Evolutionary conservation across 192 early-diverging fungal species (phyloP).

Genomic region (Rhizoclosmatium sp.): DNA sequence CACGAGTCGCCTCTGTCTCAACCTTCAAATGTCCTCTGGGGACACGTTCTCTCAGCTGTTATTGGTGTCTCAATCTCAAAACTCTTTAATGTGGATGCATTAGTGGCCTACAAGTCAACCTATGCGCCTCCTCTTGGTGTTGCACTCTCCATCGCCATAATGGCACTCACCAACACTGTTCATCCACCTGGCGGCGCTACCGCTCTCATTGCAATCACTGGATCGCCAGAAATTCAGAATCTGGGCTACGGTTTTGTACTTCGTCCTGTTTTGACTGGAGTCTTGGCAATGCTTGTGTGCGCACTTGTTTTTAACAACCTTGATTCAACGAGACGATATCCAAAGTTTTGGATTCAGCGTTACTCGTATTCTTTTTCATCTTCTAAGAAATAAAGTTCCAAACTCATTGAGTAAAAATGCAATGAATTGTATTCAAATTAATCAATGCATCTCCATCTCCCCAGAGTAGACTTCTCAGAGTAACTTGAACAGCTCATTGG

Average conservation of each 20-base stretch:
- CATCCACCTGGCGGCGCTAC: conserved; percentile 48
- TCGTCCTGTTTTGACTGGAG: conserved; percentile 19
- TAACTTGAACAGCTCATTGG: conserved; percentile 33
- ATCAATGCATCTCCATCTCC: too few relatives aligned
- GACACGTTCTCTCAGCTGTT: conserved; percentile 19
- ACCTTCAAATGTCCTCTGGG: conserved; percentile 56
- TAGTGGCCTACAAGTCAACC: background rate
- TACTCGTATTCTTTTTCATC: too few relatives aligned
- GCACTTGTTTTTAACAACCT: conserved; percentile 18
- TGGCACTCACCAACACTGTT: conserved; percentile 36
- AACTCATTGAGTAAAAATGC: too few relatives aligned
- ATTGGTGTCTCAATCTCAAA: conserved; percentile 19
- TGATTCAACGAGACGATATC: conserved; percentile 7
- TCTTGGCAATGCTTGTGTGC: conserved; percentile 14
- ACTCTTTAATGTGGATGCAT: background rate
- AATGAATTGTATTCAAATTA: too few relatives aligned
- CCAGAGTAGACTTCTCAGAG: background rate
- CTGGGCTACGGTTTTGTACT: conserved; percentile 23
- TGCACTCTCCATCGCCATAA: conserved; percentile 32
- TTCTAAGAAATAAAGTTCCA: too few relatives aligned
- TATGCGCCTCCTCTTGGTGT: conserved; percentile 34
- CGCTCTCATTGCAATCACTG: conserved; percentile 31
- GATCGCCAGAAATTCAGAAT: conserved; percentile 15
- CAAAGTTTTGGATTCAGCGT: background rate
- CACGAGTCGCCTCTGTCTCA: conserved; percentile 69